Base-by-base conservation (phyloP, 257 asterid genomes). In the Ilex asprella region DNA sequence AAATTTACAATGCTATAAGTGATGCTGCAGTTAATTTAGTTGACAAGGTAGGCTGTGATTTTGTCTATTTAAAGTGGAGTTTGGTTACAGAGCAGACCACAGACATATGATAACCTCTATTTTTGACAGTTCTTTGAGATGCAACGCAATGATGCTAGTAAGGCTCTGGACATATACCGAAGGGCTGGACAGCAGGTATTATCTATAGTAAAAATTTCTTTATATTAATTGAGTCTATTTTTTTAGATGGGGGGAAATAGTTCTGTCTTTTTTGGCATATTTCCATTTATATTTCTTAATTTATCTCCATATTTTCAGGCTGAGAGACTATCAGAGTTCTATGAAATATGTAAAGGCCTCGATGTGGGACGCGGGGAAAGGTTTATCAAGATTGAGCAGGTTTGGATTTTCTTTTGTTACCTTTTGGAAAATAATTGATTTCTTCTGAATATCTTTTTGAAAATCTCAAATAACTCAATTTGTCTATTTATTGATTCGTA, bases 331-430 rank as follows among this genome's bases (percentile, higher is more conserved):
- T 93, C 99, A 0, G 96, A 93, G 75, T 93, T 89, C 70, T 85
- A 83, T 10, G 97, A 93, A 76, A 79, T 90, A 69, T 89, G 96
- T 73, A 93, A 89, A 69, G 81, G 76, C 67, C 84, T 93, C 63
- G 99, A 93, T 46, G 76, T 80, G 39, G 94, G 97, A 31, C 97
- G 96, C 39, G 99, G 99, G 56, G 96, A 93, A 65, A 83, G 86
- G 73, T 89, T 74, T 75, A 77, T 88, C 67, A 89, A 93, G 83
- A 93, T 93, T 39, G 99, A 93, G 79, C 97, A 89, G 99, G 99
- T 93, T 73, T 41, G 72, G 67, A 30, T 50, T 7, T 31, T 39
- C 52, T 43, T 59, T 8, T 44, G 39, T 64, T 15, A 27, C 61
- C 14, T 52, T 53, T 62, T 55, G 27, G 55, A 15, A 51, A 64